Conservation (phyloP, 2,329 filamentous ascomycete genomes). For the Emmonsia crescens region DNA sequence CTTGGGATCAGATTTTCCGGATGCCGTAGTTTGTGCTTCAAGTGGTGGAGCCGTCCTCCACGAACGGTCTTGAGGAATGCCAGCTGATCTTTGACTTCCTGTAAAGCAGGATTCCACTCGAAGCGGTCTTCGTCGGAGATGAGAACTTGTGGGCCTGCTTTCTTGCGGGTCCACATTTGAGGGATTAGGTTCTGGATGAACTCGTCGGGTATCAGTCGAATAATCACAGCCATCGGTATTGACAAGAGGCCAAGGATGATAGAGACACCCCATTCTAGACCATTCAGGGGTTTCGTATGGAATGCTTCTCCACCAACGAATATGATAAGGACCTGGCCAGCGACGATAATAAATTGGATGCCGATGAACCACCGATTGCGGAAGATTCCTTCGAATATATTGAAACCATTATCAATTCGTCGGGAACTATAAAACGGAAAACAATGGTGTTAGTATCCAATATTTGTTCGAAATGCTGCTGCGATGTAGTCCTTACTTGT, state of each 20-base stretch:
- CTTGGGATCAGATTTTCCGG: slow-evolving; percentile 38
- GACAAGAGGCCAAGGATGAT: slow-evolving; percentile 57
- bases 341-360: slow-evolving; percentile 56
- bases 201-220: slow-evolving; percentile 50
- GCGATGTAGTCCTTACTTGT: slow-evolving; percentile 10
- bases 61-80: slow-evolving; percentile 53
- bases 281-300: slow-evolving; percentile 50
- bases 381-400: slow-evolving; percentile 35
- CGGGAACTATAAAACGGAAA: slow-evolving; percentile 19
- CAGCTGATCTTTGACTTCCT: slow-evolving; percentile 54
- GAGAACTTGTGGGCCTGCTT: slow-evolving; percentile 30
- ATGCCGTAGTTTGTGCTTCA: slow-evolving; percentile 52
- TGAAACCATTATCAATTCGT: slow-evolving; percentile 35
- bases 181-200: slow-evolving; percentile 38
- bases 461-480: not conserved
- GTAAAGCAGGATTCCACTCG: slow-evolving; percentile 50
- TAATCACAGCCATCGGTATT: slow-evolving; percentile 53
- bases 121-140: slow-evolving; percentile 38
- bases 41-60: slow-evolving; percentile 49
- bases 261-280: slow-evolving; percentile 58
- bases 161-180: slow-evolving; percentile 26
- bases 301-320: slow-evolving; percentile 60
- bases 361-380: slow-evolving; percentile 42
- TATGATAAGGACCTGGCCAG: slow-evolving; percentile 60
- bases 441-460: not conserved